Evolutionary conservation across 2,329 filamentous ascomycete genomes (phyloP).

Genomic region (Beauveria rudraprayagi): DNA sequence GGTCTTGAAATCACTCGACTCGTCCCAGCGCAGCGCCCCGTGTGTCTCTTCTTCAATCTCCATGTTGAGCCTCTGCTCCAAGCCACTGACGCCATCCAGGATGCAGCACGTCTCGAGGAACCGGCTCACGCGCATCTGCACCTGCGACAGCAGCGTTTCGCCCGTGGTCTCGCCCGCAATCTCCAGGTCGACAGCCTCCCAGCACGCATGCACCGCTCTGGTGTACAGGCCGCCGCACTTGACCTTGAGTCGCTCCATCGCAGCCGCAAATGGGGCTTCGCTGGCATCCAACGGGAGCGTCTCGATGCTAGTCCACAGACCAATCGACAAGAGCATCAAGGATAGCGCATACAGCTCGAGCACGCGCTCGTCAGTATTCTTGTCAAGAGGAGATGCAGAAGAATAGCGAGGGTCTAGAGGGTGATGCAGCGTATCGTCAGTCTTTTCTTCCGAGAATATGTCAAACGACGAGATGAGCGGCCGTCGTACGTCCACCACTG

Average conservation of each 20-base stretch:
- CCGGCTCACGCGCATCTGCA: conserved; percentile 47
- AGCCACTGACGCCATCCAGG: conserved; percentile 48
- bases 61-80: conserved; percentile 45
- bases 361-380: conserved; percentile 47
- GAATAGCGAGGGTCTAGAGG: conserved; percentile 51
- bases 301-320: conserved; percentile 63
- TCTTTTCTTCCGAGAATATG: conserved; percentile 43
- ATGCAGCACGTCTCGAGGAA: conserved; percentile 55
- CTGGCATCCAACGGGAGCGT: conserved; percentile 36
- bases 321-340: conserved; percentile 65
- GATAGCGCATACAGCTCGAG: conserved; percentile 67
- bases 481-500: conserved; percentile 54
- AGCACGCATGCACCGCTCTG: conserved; percentile 65
- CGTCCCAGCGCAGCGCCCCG: neutral
- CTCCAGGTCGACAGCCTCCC: conserved; percentile 60
- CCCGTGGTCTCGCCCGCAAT: conserved; percentile 36
- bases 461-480: conserved; percentile 69
- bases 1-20: neutral
- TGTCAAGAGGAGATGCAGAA: conserved; percentile 37
- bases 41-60: conserved; percentile 30
- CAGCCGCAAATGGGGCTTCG: conserved; percentile 49
- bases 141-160: conserved; percentile 43
- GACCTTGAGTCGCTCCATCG: conserved; percentile 54
- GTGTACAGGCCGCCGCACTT: conserved; percentile 68
- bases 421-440: conserved; percentile 42